Percentiles rank a stretch among this genome's conserved stretches.
Conservation (phyloP, 208 protist genomes). For the Trypanosoma congolense region DNA sequence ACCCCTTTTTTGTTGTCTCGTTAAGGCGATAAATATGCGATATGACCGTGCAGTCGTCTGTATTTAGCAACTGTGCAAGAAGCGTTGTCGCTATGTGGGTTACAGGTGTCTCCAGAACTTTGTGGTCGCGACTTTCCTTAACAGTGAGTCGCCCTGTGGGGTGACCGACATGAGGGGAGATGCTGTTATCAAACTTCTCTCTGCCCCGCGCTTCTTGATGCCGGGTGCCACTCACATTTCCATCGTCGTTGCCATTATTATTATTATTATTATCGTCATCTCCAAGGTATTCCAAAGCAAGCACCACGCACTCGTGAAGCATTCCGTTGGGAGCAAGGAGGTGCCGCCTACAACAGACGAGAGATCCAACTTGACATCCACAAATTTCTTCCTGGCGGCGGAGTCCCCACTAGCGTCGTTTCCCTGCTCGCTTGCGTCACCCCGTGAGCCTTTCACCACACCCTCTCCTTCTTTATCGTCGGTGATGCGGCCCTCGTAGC, state of each 20-base stretch:
- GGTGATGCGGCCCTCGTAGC: conserved; percentile 1
- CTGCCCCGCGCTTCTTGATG: neutral
- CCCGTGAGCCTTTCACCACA: too few relatives aligned
- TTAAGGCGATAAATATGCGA: conserved; percentile 17
- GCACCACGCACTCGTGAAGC: conserved; percentile 8
- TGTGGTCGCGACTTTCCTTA: neutral
- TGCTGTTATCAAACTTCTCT: neutral
- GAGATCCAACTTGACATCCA: conserved; percentile 14
- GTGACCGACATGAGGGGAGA: neutral
- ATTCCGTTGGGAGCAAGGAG: conserved; percentile 9
- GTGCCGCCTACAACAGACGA: conserved; percentile 13
- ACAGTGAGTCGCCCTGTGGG: neutral
- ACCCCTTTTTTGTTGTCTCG: conserved; percentile 16
- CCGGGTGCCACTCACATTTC: neutral
- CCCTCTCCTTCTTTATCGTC: neutral
- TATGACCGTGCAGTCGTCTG: conserved; percentile 11
- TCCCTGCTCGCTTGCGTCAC: neutral
- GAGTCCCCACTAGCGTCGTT: neutral
- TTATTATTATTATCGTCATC: conserved; percentile 12
- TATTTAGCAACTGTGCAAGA: conserved; percentile 13
- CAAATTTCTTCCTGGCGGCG: neutral
- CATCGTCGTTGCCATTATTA: too few relatives aligned
- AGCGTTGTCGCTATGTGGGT: conserved; percentile 14
- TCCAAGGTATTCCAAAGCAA: conserved; percentile 19
- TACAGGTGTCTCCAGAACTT: conserved; percentile 23